Evolutionary conservation across 371 early-diverging fungal species (phyloP).

Genomic region (Saksenaea oblongispora): DNA sequence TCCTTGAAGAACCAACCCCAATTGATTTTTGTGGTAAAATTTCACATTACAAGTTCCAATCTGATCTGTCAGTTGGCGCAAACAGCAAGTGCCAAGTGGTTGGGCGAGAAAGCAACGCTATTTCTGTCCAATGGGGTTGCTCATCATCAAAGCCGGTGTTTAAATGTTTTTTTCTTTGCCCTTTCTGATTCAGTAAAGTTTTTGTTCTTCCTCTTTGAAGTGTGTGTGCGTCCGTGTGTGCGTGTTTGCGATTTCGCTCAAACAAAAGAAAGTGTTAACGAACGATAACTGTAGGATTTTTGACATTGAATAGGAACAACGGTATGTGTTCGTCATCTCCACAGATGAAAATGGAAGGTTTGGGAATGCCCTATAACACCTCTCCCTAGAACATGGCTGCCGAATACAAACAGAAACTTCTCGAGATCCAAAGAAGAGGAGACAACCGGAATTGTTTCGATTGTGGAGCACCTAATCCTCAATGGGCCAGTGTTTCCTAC

Average conservation of each 20-base stretch:
- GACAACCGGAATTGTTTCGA: slow-evolving; percentile 82
- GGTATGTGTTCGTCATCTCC: not conserved
- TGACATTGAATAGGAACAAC: not conserved
- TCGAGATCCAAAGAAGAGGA: slow-evolving; percentile 70
- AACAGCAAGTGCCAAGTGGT: no score
- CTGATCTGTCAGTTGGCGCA: no score
- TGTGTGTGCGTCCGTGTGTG: not conserved
- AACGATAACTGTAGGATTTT: not conserved
- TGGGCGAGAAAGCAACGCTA: no score
- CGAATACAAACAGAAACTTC: slow-evolving; percentile 67
- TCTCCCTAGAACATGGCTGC: slow-evolving; percentile 38
- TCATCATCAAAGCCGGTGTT: not conserved
- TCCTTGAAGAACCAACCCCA: no score
- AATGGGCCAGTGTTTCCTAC: slow-evolving; percentile 95
- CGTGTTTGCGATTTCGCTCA: not conserved
- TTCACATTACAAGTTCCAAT: no score
- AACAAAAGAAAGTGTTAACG: not conserved
- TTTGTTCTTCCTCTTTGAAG: not conserved
- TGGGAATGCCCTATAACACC: not conserved
- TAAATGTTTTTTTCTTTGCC: not conserved
- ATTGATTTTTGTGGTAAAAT: no score
- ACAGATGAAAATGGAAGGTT: not conserved
- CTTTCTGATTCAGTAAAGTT: not conserved
- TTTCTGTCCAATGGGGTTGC: no score
- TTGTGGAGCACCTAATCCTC: slow-evolving; percentile 82